Percentiles rank a stretch among this genome's conserved stretches.
Conservation (phyloP, 2,329 filamentous ascomycete genomes). For the Cadophora sp. region DNA sequence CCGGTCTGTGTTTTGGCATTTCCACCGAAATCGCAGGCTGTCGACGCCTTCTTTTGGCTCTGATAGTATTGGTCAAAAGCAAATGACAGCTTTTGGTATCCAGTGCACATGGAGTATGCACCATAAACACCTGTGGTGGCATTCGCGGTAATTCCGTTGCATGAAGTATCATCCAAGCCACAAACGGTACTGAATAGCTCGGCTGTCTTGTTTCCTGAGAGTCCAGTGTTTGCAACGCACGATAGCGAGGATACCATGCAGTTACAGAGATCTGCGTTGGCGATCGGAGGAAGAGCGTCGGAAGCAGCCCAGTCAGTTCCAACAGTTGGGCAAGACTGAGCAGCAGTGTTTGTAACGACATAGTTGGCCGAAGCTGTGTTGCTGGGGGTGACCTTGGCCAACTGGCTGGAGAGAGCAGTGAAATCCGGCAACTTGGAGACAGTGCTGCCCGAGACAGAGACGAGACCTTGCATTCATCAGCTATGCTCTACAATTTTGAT, state of each 20-base stretch:
- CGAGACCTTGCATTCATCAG: constrained; percentile 62
- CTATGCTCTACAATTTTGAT: neutral
- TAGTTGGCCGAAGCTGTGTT: constrained; percentile 72
- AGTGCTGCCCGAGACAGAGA: constrained; percentile 62
- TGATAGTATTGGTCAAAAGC: constrained; percentile 78
- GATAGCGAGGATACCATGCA: constrained; percentile 82
- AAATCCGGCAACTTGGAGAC: constrained; percentile 79
- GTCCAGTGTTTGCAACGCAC: constrained; percentile 69
- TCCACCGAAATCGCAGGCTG: constrained; percentile 76
- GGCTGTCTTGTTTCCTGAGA: constrained; percentile 65
- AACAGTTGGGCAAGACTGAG: constrained; percentile 73
- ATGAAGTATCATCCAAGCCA: constrained; percentile 60
- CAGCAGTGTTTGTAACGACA: constrained; percentile 73
- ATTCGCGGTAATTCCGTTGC: constrained; percentile 73
- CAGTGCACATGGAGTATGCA: constrained; percentile 78
- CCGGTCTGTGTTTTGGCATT: constrained; percentile 61
- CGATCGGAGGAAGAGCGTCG: constrained; percentile 77
- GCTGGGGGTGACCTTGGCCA: constrained; percentile 71
- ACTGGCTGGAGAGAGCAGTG: constrained; percentile 71
- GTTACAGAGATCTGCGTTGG: constrained; percentile 78
- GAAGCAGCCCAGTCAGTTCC: constrained; percentile 72
- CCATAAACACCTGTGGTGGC: constrained; percentile 73
- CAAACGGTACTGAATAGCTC: constrained; percentile 79
- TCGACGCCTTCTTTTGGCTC: constrained; percentile 56
- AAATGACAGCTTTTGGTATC: constrained; percentile 74